Evolutionary conservation across 306 rosid species (phyloP).

Genomic region (Rosa persica): DNA sequence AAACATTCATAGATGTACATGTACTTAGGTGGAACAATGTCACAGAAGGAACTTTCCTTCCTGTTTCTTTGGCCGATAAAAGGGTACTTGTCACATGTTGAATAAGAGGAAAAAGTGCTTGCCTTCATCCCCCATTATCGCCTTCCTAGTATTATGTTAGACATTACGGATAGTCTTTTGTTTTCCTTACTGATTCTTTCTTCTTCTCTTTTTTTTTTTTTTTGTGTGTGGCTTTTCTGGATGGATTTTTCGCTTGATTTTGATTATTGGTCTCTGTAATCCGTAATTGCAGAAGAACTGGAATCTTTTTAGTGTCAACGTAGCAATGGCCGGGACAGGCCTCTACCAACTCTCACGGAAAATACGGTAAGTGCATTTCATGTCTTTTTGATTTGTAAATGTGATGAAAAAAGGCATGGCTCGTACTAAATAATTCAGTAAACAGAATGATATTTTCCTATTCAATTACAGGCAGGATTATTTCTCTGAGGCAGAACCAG

Average conservation of each 20-base stretch:
- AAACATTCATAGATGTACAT: neutral
- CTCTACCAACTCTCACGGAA: constrained; percentile 85
- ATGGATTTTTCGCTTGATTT: constrained; percentile 1
- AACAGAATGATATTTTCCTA: neutral
- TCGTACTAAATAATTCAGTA: neutral
- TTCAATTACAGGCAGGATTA: constrained; percentile 70
- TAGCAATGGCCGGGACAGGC: constrained; percentile 96
- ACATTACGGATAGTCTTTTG: neutral
- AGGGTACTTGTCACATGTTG: neutral
- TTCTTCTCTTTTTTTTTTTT: neutral
- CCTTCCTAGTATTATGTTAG: neutral
- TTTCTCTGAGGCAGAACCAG: constrained; percentile 48
- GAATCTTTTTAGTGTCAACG: constrained; percentile 84
- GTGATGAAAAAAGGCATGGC: neutral
- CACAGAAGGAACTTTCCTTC: neutral
- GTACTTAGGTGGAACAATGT: neutral
- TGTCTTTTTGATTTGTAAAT: neutral
- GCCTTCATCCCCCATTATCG: neutral
- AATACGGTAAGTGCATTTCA: constrained; percentile 48
- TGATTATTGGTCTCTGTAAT: constrained; percentile 10
- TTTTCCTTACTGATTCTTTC: neutral
- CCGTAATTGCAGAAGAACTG: constrained; percentile 77
- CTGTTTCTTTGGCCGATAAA: too few relatives aligned
- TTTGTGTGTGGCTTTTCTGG: neutral
- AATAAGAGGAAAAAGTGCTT: neutral